Conservation (phyloP, 2,329 filamentous ascomycete species). For the Diaporthe longicolla region DNA sequence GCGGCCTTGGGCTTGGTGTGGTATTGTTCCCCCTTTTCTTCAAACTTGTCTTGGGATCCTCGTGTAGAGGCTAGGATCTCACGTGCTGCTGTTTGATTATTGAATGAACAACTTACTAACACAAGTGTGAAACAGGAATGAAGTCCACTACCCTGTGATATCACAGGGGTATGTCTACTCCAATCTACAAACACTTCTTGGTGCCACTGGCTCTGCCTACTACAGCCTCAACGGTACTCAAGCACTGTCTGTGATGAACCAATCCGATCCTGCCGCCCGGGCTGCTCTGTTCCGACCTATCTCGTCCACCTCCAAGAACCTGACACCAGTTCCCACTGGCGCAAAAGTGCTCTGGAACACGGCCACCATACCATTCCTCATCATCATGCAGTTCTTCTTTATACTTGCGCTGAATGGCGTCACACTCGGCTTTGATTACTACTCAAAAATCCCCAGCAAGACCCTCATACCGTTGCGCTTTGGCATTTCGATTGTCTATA, state of each 20-base stretch:
- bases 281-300: slow-evolving; percentile 18
- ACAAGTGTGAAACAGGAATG: slow-evolving; percentile 1
- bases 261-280: not conserved
- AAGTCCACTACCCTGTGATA: slow-evolving; percentile 17
- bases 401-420: slow-evolving; percentile 30
- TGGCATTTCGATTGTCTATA: not conserved
- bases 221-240: slow-evolving; percentile 21
- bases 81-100: not conserved
- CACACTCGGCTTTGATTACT: slow-evolving; percentile 4
- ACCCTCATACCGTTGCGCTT: slow-evolving; percentile 4
- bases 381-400: slow-evolving; percentile 31
- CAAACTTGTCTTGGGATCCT: not conserved
- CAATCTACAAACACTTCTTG: not conserved
- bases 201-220: slow-evolving; percentile 13
- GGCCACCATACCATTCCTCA: not conserved
- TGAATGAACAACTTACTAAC: not conserved
- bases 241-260: slow-evolving; percentile 11
- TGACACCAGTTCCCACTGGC: not conserved
- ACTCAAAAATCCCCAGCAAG: slow-evolving; percentile 8
- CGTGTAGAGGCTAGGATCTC: not conserved
- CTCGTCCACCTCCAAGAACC: slow-evolving; percentile 1
- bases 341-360: slow-evolving; percentile 1
- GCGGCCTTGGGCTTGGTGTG: slow-evolving; percentile 22
- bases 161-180: slow-evolving; percentile 1
- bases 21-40: not conserved